Evolutionary conservation across 371 early-diverging fungal genomes (phyloP).

Genomic region (Sanchytrium tribonematis): DNA sequence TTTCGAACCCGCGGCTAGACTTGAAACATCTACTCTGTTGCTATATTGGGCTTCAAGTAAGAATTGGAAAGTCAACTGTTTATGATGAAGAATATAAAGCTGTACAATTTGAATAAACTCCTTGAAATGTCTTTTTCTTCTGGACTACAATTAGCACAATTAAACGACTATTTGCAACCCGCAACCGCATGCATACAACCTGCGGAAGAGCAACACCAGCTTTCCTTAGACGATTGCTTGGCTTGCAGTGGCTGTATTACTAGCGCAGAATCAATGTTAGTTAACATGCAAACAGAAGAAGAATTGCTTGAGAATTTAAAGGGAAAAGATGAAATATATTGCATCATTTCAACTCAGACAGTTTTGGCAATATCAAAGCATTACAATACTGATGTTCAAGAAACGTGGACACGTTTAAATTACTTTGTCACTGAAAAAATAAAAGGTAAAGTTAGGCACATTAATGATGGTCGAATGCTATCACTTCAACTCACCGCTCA

Average conservation of each 20-base stretch:
- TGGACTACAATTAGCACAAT: conserved; percentile 50
- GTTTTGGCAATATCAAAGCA: not conserved
- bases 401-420: not conserved
- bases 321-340: not conserved
- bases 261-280: conserved; percentile 72
- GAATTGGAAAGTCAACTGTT: too few species aligned
- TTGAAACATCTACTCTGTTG: too few species aligned
- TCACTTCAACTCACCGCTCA: not conserved
- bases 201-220: conserved; percentile 37
- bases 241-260: conserved; percentile 96
- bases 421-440: not conserved
- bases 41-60: too few species aligned
- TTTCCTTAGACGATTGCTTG: conserved; percentile 74
- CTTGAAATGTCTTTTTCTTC: not conserved
- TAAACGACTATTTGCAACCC: conserved; percentile 80
- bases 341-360: not conserved
- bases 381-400: not conserved
- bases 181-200: conserved; percentile 86
- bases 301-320: conserved; percentile 21
- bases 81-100: too few species aligned
- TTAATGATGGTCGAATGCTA: not conserved
- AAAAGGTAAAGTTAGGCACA: not conserved
- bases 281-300: conserved; percentile 62
- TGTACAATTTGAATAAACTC: too few species aligned
- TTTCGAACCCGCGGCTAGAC: too few species aligned